Percentiles rank a stretch among this genome's conserved stretches.
Conservation (phyloP, 1,139 yeast species). For the Saccharomyces hybrid region DNA sequence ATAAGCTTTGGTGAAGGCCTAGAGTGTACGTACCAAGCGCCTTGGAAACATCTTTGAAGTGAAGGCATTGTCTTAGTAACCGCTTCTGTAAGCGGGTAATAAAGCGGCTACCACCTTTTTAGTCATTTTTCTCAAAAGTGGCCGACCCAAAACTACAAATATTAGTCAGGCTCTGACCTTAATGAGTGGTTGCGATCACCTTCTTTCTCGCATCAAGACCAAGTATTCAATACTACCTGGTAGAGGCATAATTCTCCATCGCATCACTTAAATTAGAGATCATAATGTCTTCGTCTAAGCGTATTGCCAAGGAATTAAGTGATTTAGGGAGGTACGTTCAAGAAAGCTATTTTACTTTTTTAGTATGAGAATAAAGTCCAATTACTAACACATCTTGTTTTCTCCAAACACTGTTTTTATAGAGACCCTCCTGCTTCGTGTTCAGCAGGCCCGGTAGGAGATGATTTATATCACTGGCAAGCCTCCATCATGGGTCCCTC, state of each 20-base stretch:
- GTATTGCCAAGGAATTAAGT: slow-evolving; percentile 89
- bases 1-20: not conserved
- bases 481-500: slow-evolving; percentile 95
- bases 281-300: slow-evolving; percentile 74
- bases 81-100: slow-evolving; percentile 2
- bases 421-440: slow-evolving; percentile 99
- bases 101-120: not conserved
- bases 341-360: not conserved
- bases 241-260: not conserved
- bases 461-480: slow-evolving; percentile 92
- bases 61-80: not conserved
- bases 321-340: slow-evolving; percentile 83
- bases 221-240: not conserved
- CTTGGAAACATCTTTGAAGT: not conserved
- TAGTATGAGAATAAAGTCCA: not conserved
- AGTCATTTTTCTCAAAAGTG: not conserved
- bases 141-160: not conserved
- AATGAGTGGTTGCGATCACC: not conserved
- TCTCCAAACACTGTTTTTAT: slow-evolving; percentile 4
- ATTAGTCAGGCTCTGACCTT: not conserved
- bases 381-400: not conserved
- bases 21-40: not conserved
- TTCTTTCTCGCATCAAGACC: not conserved
- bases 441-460: slow-evolving; percentile 98
- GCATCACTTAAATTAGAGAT: not conserved